Conservation (phyloP, 2,329 filamentous ascomycete species). For the Stagonosporopsis tanaceti region DNA sequence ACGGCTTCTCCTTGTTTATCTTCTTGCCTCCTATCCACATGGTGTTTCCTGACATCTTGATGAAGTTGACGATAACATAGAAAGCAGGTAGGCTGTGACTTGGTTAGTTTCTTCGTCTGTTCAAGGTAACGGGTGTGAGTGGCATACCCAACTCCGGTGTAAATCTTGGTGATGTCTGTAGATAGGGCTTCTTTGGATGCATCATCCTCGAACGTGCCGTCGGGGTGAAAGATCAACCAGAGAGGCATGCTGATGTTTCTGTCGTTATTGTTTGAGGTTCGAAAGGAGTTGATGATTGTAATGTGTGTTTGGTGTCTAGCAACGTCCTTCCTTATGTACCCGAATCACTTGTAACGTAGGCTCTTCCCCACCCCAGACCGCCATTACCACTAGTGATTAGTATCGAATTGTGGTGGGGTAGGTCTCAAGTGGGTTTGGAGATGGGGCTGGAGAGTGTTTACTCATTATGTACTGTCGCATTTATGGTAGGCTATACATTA, state of each 20-base stretch:
- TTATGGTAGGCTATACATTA: background rate
- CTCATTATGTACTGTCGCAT: background rate
- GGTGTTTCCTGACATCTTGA: slow-evolving; percentile 30
- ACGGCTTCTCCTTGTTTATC: slow-evolving; percentile 34
- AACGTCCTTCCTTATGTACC: background rate
- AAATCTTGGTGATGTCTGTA: slow-evolving; percentile 51
- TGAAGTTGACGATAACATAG: slow-evolving; percentile 54
- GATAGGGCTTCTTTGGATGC: slow-evolving; percentile 43
- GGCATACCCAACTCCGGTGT: slow-evolving; percentile 34
- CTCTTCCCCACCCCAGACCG: too few relatives aligned
- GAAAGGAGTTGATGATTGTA: background rate
- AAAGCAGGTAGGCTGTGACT: slow-evolving; percentile 48
- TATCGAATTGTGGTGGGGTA: background rate
- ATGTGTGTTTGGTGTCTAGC: background rate
- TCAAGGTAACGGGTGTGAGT: background rate
- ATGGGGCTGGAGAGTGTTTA: background rate
- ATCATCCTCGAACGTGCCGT: slow-evolving; percentile 42
- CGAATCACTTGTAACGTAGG: too few relatives aligned
- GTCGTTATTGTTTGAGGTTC: background rate
- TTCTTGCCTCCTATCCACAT: slow-evolving; percentile 41
- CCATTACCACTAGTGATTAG: background rate
- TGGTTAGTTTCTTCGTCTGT: background rate
- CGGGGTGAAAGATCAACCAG: slow-evolving; percentile 52
- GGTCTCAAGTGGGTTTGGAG: too few relatives aligned
- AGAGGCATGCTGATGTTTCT: slow-evolving; percentile 48